Percentiles rank a stretch among this genome's conserved stretches.
These are phyloP conservation scores for Nemania bipapillata DNA, from an alignment of 2,329 filamentous ascomycete genomes.

Conservation along the genomic window DNA sequence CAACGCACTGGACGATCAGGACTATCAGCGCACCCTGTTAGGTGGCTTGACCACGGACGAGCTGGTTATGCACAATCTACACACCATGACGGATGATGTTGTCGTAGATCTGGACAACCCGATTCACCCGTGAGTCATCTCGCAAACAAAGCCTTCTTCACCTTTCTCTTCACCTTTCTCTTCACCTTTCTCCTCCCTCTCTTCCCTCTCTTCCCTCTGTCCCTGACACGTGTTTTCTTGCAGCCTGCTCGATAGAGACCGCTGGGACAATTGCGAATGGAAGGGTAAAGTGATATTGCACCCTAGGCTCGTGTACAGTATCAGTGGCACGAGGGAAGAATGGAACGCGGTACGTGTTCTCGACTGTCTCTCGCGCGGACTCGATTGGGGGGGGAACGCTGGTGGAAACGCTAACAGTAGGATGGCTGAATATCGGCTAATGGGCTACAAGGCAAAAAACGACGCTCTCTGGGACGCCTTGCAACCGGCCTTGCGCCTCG, in stretches of 20 bases:
- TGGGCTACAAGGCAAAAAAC: constrained; percentile 38
- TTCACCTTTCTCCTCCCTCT: not conserved
- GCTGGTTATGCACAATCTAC: constrained; percentile 36
- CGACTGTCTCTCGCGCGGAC: not conserved
- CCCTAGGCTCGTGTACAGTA: constrained; percentile 44
- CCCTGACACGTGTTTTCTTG: not conserved
- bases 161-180: not conserved
- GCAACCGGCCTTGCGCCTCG: constrained; percentile 46
- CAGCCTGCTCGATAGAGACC: constrained; percentile 38
- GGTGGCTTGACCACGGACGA: constrained; percentile 48
- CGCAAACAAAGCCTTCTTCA: not conserved
- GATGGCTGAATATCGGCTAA: constrained; percentile 10
- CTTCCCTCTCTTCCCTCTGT: not conserved
- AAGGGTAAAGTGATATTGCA: constrained; percentile 19
- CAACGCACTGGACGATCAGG: constrained; percentile 43
- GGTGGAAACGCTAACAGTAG: no score
- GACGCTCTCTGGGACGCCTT: constrained; percentile 45
- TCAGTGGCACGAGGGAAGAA: constrained; percentile 41
- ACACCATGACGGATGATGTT: constrained; percentile 39
- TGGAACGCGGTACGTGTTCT: constrained; percentile 44
- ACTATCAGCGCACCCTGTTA: constrained; percentile 46
- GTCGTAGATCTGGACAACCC: constrained; percentile 33
- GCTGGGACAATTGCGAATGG: constrained; percentile 29
- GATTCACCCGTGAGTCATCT: constrained; percentile 45
- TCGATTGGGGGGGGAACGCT: no score